A percentile compares a stretch with the other conserved stretches of the same genome.
Conservation (phyloP, 495 filamentous ascomycete genomes). For the Margaritispora aquatica region DNA sequence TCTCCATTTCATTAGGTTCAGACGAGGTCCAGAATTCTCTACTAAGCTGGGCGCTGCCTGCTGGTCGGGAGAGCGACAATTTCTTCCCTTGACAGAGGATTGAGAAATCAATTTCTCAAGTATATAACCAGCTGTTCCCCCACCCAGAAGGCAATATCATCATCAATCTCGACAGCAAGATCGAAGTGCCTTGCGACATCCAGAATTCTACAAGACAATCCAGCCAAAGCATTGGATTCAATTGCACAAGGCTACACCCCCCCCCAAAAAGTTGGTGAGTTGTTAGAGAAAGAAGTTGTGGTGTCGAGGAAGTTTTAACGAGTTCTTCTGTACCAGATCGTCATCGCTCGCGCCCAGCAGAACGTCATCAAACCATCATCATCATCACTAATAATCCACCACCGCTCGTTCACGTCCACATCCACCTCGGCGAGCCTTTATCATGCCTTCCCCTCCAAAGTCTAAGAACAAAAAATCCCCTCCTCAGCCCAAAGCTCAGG, state of each 20-base stretch:
- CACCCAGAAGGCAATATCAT: no score
- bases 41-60: no score
- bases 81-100: no score
- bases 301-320: neutral
- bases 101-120: no score
- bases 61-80: no score
- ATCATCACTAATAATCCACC: neutral
- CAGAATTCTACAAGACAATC: no score
- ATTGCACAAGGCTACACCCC: no score
- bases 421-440: constrained; percentile 9
- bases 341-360: neutral
- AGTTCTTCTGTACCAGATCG: neutral
- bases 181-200: no score
- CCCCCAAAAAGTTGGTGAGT: neutral
- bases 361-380: neutral
- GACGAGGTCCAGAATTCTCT: no score
- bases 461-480: constrained; percentile 14
- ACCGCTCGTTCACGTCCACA: neutral
- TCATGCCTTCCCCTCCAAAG: constrained; percentile 22
- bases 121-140: no score
- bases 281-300: neutral
- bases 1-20: no score
- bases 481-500: constrained; percentile 13
- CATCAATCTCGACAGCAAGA: no score
- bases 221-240: neutral